Evolutionary conservation across 345 rosid genomes (phyloP).

Genomic region (Chamaenerion angustifolium): DNA sequence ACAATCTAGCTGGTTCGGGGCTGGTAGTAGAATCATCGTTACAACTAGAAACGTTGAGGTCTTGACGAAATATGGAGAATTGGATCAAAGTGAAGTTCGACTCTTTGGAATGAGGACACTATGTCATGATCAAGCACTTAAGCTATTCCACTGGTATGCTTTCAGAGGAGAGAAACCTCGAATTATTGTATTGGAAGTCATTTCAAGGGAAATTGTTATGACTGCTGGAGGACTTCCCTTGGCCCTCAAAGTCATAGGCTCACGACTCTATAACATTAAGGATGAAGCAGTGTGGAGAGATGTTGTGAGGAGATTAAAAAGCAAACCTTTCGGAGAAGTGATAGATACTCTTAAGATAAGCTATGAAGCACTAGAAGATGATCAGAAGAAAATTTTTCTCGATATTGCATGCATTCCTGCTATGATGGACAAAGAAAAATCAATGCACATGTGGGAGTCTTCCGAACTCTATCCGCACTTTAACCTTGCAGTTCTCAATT

Average conservation of each 20-base stretch:
- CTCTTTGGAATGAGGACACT: neutral
- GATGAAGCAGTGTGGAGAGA: slow-evolving; percentile 3
- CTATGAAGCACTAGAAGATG: neutral
- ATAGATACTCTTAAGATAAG: slow-evolving; percentile 1
- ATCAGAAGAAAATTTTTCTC: slow-evolving; percentile 5
- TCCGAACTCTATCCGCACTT: too few species aligned
- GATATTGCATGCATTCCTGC: slow-evolving; percentile 4
- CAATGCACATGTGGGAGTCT: too few species aligned
- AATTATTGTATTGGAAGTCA: fast-evolving
- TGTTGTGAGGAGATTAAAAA: neutral
- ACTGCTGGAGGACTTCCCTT: slow-evolving; percentile 2
- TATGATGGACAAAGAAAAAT: neutral
- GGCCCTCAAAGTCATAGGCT: slow-evolving; percentile 4
- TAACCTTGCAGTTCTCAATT: too few species aligned
- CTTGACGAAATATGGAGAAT: neutral
- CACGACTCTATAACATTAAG: neutral
- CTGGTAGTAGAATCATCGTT: neutral
- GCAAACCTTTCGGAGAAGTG: neutral
- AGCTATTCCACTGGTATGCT: slow-evolving; percentile 1
- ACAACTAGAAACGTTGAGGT: neutral
- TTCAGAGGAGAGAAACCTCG: neutral
- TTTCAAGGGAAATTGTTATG: neutral
- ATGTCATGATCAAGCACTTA: neutral
- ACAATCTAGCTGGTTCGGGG: neutral
- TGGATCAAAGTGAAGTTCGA: neutral